Percentiles rank a stretch among this genome's conserved stretches.
Evolutionary conservation across 2,329 filamentous ascomycete genomes (phyloP).

Genomic region (Bipolaris victoriae): DNA sequence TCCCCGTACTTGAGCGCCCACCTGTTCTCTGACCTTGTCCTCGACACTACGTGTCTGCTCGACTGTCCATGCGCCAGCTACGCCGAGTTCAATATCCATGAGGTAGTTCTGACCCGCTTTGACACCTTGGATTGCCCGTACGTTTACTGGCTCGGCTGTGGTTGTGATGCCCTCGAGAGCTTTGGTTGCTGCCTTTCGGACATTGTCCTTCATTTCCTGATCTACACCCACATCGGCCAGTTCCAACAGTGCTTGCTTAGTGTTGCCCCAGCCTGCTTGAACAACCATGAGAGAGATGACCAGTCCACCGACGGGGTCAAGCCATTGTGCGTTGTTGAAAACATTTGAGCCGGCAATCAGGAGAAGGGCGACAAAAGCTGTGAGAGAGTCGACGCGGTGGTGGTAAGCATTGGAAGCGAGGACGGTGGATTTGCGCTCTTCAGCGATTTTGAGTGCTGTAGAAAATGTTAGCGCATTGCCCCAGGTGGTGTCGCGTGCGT

Average conservation of each 20-base stretch:
- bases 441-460: conserved; percentile 90
- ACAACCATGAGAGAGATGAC: conserved; percentile 94
- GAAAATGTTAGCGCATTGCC: conserved; percentile 30
- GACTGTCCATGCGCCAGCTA: conserved; percentile 78
- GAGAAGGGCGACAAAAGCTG: conserved; percentile 87
- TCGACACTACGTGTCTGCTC: conserved; percentile 74
- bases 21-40: conserved; percentile 70
- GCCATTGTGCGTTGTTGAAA: conserved; percentile 83
- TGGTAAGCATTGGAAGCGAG: conserved; percentile 95
- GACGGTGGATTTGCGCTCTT: conserved; percentile 92
- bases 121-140: conserved; percentile 82
- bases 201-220: conserved; percentile 75
- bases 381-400: conserved; percentile 94
- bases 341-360: conserved; percentile 91
- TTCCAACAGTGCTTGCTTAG: conserved; percentile 79
- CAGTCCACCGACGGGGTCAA: conserved; percentile 91
- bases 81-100: conserved; percentile 84
- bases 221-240: conserved; percentile 91
- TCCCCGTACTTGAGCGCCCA: conserved; percentile 80
- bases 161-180: conserved; percentile 49
- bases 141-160: conserved; percentile 65
- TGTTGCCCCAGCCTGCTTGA: conserved; percentile 87
- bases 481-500: not conserved
- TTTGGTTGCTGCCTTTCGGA: conserved; percentile 66
- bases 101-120: conserved; percentile 98